These are phyloP conservation scores for Botrytis squamosa DNA, from an alignment of 2,329 filamentous ascomycete genomes.

Conservation along the genomic window DNA sequence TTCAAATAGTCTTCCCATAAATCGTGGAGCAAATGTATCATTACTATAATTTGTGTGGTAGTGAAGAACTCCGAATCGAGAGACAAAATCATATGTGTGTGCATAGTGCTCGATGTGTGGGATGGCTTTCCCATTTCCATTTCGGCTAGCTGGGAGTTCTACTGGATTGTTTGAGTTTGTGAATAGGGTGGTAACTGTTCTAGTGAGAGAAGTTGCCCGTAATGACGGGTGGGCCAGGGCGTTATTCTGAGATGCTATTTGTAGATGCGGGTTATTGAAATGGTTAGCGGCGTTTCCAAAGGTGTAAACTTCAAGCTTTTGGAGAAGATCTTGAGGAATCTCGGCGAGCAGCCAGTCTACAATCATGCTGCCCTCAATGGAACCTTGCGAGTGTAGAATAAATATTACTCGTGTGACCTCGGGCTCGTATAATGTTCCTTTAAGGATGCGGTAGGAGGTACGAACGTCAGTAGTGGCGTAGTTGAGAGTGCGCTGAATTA, in stretches of 20 bases:
- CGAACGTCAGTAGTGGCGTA: slow-evolving; percentile 70
- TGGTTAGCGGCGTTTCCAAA: slow-evolving; percentile 79
- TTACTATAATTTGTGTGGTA: slow-evolving; percentile 45
- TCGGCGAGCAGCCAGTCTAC: slow-evolving; percentile 77
- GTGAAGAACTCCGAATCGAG: slow-evolving; percentile 70
- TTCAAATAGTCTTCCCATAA: slow-evolving; percentile 37
- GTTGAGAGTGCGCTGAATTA: slow-evolving; percentile 71
- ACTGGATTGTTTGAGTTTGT: neutral
- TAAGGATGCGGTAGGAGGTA: slow-evolving; percentile 60
- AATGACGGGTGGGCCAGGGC: slow-evolving; percentile 42
- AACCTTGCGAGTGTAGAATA: slow-evolving; percentile 75
- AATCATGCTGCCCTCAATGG: slow-evolving; percentile 69
- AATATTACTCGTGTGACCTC: slow-evolving; percentile 68
- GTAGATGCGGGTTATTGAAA: slow-evolving; percentile 72
- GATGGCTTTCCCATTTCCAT: slow-evolving; percentile 47
- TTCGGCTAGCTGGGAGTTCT: neutral
- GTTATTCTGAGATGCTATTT: slow-evolving; percentile 46
- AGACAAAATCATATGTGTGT: slow-evolving; percentile 71
- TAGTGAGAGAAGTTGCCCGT: slow-evolving; percentile 41
- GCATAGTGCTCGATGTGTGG: slow-evolving; percentile 79
- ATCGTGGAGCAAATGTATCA: slow-evolving; percentile 26
- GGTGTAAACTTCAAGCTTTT: slow-evolving; percentile 72
- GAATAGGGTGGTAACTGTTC: slow-evolving; percentile 14
- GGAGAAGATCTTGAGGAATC: slow-evolving; percentile 61
- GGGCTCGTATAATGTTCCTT: slow-evolving; percentile 61